Evolutionary conservation across 2,329 filamentous ascomycete species (phyloP).

Genomic region (Ascochyta pisi): DNA sequence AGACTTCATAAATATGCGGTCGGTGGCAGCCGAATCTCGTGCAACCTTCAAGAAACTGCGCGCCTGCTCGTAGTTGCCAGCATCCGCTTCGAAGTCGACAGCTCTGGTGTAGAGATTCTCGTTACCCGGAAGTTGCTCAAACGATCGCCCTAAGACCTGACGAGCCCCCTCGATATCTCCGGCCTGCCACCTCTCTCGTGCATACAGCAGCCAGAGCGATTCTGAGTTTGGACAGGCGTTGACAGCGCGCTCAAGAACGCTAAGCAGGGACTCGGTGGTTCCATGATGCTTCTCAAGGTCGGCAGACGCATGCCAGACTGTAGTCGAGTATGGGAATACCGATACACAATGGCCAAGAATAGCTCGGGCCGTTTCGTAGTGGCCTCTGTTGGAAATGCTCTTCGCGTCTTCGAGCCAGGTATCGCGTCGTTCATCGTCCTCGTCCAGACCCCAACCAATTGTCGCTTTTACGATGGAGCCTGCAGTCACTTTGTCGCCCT

Average conservation of each 20-base stretch:
- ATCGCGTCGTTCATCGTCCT: slow-evolving; percentile 95
- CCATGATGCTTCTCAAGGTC: slow-evolving; percentile 92
- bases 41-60: slow-evolving; percentile 82
- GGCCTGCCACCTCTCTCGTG: slow-evolving; percentile 90
- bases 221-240: slow-evolving; percentile 92
- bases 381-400: slow-evolving; percentile 78
- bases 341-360: slow-evolving; percentile 92
- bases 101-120: slow-evolving; percentile 98
- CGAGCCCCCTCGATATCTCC: slow-evolving; percentile 88
- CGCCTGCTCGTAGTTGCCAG: slow-evolving; percentile 80
- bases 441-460: slow-evolving; percentile 89
- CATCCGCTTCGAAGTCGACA: slow-evolving; percentile 94
- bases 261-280: slow-evolving; percentile 79
- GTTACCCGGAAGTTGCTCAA: slow-evolving; percentile 94
- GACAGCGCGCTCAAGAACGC: slow-evolving; percentile 88
- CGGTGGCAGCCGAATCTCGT: slow-evolving; percentile 87
- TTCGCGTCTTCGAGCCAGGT: slow-evolving; percentile 96
- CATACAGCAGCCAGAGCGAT: slow-evolving; percentile 93
- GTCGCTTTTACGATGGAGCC: slow-evolving; percentile 91
- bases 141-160: slow-evolving; percentile 83
- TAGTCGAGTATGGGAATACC: slow-evolving; percentile 86
- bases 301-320: slow-evolving; percentile 87
- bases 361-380: slow-evolving; percentile 87
- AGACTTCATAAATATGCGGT: slow-evolving; percentile 96
- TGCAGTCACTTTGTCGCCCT: slow-evolving; percentile 86